Evolutionary conservation across 345 rosid species (phyloP).

Genomic region (Nephelium lappaceum): DNA sequence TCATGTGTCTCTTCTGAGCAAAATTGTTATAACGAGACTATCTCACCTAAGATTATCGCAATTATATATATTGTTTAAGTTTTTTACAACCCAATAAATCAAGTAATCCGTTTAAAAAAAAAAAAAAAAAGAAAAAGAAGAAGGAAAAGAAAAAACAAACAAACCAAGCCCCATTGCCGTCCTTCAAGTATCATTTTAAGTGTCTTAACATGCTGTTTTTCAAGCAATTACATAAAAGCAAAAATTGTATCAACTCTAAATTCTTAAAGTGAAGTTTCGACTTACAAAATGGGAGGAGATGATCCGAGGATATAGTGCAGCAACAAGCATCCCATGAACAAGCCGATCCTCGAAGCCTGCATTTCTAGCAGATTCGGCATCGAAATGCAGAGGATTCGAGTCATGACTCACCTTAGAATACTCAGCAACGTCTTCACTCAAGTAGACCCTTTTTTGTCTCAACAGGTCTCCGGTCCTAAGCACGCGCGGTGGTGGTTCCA

Average conservation of each 20-base stretch:
- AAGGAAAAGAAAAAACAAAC: too few species aligned
- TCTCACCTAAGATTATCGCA: too few species aligned
- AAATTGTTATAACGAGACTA: too few species aligned
- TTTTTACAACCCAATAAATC: not conserved
- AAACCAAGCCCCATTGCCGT: not conserved
- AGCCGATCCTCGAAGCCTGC: slow-evolving; percentile 67
- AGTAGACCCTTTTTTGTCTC: slow-evolving; percentile 56
- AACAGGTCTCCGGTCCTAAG: slow-evolving; percentile 68
- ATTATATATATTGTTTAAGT: not conserved
- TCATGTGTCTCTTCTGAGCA: too few species aligned
- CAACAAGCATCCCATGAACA: slow-evolving; percentile 94
- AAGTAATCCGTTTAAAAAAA: not conserved
- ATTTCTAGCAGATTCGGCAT: slow-evolving; percentile 54
- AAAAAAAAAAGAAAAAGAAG: too few species aligned
- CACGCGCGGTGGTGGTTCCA: slow-evolving; percentile 23
- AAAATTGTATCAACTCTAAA: not conserved
- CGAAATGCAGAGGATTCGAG: slow-evolving; percentile 76
- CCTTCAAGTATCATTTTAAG: not conserved
- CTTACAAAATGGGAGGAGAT: slow-evolving; percentile 82
- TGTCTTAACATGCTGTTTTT: not conserved
- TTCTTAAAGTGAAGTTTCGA: slow-evolving; percentile 9
- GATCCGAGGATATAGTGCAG: slow-evolving; percentile 77
- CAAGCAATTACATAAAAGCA: not conserved
- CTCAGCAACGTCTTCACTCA: slow-evolving; percentile 57
- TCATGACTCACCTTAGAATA: slow-evolving; percentile 84